Percentiles rank a stretch among this genome's conserved stretches.
Evolutionary conservation across 306 rosid genomes (phyloP).

Genomic region (Inga leiocalycina): DNA sequence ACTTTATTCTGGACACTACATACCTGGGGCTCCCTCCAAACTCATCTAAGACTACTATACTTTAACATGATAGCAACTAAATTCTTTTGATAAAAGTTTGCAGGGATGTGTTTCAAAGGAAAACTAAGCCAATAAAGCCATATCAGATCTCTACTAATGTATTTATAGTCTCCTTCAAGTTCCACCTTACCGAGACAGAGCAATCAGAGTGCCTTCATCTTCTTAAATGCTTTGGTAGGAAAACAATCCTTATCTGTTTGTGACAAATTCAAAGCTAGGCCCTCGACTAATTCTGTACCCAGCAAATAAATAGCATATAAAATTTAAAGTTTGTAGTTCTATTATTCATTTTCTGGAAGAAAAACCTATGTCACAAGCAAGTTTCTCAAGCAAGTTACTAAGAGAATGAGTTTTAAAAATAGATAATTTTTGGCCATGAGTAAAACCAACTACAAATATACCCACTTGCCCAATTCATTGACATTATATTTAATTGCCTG

Average conservation of each 20-base stretch:
- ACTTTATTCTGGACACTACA: not conserved
- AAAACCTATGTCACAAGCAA: not conserved
- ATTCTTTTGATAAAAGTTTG: not conserved
- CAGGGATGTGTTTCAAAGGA: not conserved
- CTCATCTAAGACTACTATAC: not conserved
- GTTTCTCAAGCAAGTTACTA: not conserved
- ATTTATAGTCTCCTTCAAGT: not conserved
- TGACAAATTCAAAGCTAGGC: not conserved
- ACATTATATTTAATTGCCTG: not conserved
- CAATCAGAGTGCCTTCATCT: not conserved
- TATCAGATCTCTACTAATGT: not conserved
- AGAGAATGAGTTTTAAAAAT: not conserved
- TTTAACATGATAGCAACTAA: not conserved
- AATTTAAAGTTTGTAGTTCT: not conserved
- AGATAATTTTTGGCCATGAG: not conserved
- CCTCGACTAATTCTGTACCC: not conserved
- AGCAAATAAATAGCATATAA: not conserved
- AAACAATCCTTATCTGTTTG: not conserved
- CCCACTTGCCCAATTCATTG: not conserved
- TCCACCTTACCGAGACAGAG: not conserved
- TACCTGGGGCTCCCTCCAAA: conserved; percentile 7
- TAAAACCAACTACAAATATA: not conserved
- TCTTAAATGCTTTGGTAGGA: not conserved
- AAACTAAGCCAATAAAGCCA: not conserved
- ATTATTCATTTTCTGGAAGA: not conserved